Evolutionary conservation across 2,329 filamentous ascomycete species (phyloP), one percentile per base, ranked within the genome.

Genomic region (Verticillium tricorpus): DNA sequence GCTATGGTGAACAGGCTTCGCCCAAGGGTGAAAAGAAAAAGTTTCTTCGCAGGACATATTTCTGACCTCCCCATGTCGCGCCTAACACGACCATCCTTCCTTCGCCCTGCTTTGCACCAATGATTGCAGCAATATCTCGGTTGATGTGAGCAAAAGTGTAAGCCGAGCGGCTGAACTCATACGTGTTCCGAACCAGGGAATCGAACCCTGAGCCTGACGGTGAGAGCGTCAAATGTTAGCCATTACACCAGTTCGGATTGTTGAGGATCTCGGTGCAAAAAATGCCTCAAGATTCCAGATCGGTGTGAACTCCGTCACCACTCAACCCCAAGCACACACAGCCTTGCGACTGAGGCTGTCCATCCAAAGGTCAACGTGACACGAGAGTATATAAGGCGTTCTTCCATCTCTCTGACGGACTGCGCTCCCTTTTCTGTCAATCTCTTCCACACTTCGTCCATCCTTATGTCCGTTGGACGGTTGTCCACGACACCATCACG

Each of bases 291-390:
- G 12, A 40, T 11, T n/a, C 37, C 45, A 22, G 11, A 4, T 45
- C 19, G 3, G 6, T 15, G 28, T 25, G 5, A 32, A 32, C 35
- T 12, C 37, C 37, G 56, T 75, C 68, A 80, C 69, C 72, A 76
- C 58, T 76, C 76, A 35, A 78, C 75, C 12, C 77, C 76, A 56
- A 83, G 67, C 32, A 81, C 71, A 61, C 73, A 77, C 7, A 81
- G 63, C 61, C 73, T 74, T 40, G 73, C 73, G 28, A 76, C 66
- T 63, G 73, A 60, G 22, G 75, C 70, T 19, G 75, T 77, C 80
- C 85, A 83, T 1, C 82, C 85, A 68, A 88, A 85, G 5, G 81
- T 76, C 66, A 88, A 65, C 17, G 80, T 85, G 9, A 85, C 67
- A 17, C 84, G 76, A 57, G 83, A 70, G 64, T 81, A 85, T 15